phyloP scores from a whole-genome alignment of 805 yeast genomes.

The Metschnikowia reukaufii region DNA sequence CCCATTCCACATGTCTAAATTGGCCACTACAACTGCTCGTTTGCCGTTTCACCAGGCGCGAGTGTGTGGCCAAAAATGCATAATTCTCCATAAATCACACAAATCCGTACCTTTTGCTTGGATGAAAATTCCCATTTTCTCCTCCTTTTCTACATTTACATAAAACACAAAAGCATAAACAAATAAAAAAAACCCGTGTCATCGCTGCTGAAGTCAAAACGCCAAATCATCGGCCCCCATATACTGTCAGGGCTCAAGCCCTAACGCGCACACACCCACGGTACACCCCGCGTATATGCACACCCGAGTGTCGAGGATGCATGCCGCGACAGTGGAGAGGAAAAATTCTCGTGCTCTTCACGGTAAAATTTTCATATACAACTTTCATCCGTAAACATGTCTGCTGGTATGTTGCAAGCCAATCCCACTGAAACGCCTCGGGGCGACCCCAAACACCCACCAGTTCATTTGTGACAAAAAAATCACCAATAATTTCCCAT shows the following conservation, averaged over 20 bases:
- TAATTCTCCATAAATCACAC: no score
- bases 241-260: conserved; percentile 22
- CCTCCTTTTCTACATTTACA: no score
- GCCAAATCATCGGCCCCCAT: no score
- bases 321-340: conserved; percentile 20
- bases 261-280: conserved; percentile 7
- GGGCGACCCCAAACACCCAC: background rate
- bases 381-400: conserved; percentile 23
- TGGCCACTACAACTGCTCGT: no score
- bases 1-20: no score
- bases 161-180: no score
- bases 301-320: conserved; percentile 6
- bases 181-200: no score
- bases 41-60: no score
- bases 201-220: no score
- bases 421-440: background rate
- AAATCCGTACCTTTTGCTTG: no score
- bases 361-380: conserved; percentile 14
- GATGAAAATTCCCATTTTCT: no score
- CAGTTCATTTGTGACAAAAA: background rate
- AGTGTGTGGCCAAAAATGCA: no score
- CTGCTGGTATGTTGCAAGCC: conserved; percentile 23
- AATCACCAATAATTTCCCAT: background rate
- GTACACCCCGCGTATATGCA: background rate
- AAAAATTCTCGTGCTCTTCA: conserved; percentile 20